Percentiles rank a stretch among this genome's conserved stretches.
phyloP scores from a whole-genome alignment of 176 grass and related monocot species.

The Themeda triandra region DNA sequence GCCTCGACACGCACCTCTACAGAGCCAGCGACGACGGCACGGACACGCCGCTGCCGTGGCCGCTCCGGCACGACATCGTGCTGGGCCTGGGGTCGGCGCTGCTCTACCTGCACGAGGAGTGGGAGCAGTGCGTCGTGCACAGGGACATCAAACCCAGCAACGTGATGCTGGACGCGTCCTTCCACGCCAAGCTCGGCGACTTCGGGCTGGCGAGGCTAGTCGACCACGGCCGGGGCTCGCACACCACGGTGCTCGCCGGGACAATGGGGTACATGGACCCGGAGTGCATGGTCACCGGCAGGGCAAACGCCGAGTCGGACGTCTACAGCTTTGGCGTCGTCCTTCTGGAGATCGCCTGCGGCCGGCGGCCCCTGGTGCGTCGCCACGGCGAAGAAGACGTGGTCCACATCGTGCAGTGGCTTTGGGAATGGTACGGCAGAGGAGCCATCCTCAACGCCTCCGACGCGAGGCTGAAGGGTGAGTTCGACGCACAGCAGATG shows the following conservation, averaged over 20 bases:
- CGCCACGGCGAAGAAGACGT: not conserved
- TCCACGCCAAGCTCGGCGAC: conserved; percentile 41
- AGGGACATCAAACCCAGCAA: conserved; percentile 43
- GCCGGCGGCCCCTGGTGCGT: not conserved
- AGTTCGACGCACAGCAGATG: conserved; percentile 9
- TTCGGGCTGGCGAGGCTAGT: conserved; percentile 29
- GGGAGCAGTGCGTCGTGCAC: conserved; percentile 34
- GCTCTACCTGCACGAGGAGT: conserved; percentile 35
- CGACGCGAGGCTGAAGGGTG: conserved; percentile 1
- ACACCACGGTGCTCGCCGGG: conserved; percentile 26
- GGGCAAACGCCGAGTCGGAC: conserved; percentile 1
- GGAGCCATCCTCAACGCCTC: conserved; percentile 11
- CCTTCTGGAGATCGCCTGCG: conserved; percentile 39
- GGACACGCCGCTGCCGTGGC: too few relatives aligned
- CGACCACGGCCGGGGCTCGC: conserved; percentile 6
- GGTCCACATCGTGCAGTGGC: not conserved
- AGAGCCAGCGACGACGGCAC: too few relatives aligned
- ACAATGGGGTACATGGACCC: conserved; percentile 42
- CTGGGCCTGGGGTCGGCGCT: not conserved
- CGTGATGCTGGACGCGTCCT: conserved; percentile 21
- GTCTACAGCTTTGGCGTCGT: conserved; percentile 48
- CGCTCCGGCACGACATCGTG: not conserved
- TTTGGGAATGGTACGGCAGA: conserved; percentile 22
- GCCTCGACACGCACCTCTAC: conserved; percentile 37
- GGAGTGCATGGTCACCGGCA: not conserved